Percentiles rank a stretch among this genome's conserved stretches.
Evolutionary conservation across 345 rosid species (phyloP).

Genomic region (Eucalyptus curtisii): DNA sequence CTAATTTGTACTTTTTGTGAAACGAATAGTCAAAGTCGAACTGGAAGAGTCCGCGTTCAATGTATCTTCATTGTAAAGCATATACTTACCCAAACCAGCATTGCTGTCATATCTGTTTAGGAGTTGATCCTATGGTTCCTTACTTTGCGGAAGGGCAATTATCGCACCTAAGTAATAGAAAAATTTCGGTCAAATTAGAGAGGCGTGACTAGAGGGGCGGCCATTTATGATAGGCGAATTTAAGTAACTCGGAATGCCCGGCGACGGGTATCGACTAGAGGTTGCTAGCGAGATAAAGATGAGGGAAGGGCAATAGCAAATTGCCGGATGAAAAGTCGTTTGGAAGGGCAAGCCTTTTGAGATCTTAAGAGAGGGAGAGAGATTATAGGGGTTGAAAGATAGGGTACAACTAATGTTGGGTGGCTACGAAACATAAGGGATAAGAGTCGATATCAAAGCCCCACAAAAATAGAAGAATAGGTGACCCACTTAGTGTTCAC

Average conservation of each 20-base stretch:
- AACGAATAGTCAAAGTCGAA: not conserved
- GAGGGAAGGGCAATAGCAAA: not conserved
- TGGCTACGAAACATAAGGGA: not conserved
- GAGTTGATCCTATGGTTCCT: not conserved
- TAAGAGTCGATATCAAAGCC: not conserved
- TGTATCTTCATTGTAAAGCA: not conserved
- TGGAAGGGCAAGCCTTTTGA: not conserved
- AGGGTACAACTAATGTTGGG: not conserved
- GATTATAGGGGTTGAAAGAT: too few relatives aligned
- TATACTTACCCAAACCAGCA: not conserved
- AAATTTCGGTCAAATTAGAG: not conserved
- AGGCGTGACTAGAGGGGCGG: rapidly evolving
- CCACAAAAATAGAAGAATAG: not conserved
- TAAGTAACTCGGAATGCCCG: not conserved
- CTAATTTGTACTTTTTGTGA: not conserved
- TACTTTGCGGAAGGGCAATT: not conserved
- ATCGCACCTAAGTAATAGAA: not conserved
- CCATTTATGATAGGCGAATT: not conserved
- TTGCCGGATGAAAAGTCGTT: not conserved
- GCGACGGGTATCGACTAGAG: not conserved
- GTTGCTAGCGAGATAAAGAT: not conserved
- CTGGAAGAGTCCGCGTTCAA: not conserved
- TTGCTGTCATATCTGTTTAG: not conserved
- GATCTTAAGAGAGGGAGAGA: not conserved
- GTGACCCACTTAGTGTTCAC: not conserved